Evolutionary conservation across 495 filamentous ascomycete species (phyloP).

Genomic region (Aeminium ludgeri): DNA sequence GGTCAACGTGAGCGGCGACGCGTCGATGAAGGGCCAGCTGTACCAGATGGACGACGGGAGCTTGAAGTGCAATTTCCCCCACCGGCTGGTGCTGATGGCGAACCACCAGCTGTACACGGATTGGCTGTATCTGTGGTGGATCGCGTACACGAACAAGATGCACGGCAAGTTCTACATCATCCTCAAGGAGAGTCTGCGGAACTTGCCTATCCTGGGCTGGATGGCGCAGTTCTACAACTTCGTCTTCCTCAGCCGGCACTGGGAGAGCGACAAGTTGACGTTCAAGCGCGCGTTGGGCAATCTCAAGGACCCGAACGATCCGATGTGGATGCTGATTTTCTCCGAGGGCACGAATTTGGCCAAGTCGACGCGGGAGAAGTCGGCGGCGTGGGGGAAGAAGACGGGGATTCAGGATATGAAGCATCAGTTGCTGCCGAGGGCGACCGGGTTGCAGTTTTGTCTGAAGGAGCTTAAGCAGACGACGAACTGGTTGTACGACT

Average conservation of each 20-base stretch:
- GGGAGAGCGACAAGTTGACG: constrained; percentile 23
- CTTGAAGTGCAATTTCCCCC: constrained; percentile 26
- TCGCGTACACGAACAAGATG: constrained; percentile 29
- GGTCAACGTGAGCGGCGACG: constrained; percentile 27
- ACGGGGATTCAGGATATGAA: constrained; percentile 27
- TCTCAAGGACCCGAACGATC: constrained; percentile 23
- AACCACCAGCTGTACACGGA: constrained; percentile 30
- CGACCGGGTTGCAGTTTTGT: constrained; percentile 26
- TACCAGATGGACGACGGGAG: constrained; percentile 24
- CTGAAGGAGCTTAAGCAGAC: constrained; percentile 23
- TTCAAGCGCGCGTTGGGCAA: constrained; percentile 22
- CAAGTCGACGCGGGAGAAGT: constrained; percentile 20
- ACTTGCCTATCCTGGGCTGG: constrained; percentile 27
- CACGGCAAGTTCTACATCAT: constrained; percentile 30
- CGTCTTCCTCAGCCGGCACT: constrained; percentile 27
- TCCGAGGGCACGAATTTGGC: constrained; percentile 29
- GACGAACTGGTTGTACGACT: constrained; percentile 29
- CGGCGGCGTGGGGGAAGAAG: constrained; percentile 25
- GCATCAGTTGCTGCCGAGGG: constrained; percentile 26
- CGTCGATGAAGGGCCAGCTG: constrained; percentile 25
- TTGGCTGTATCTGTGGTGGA: constrained; percentile 31
- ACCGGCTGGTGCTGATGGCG: constrained; percentile 27
- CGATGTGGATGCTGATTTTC: constrained; percentile 30
- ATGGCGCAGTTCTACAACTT: constrained; percentile 29
- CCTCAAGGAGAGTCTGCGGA: constrained; percentile 27